phyloP scores from a whole-genome alignment of 2,329 filamentous ascomycete species.

The Tolypocladium sp. region DNA sequence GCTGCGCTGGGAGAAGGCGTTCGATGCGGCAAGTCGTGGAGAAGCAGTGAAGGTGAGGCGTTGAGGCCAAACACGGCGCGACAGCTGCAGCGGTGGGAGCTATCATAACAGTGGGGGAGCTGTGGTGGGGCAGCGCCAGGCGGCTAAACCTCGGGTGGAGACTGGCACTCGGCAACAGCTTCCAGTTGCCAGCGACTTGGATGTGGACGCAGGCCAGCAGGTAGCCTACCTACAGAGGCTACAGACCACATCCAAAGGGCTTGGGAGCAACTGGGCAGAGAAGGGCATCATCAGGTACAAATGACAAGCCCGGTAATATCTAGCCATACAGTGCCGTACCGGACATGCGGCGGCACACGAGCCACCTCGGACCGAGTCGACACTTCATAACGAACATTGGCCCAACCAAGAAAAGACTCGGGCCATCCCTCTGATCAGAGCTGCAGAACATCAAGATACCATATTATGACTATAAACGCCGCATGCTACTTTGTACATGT shows the following conservation, averaged over 20 bases:
- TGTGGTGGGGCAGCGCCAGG: not conserved
- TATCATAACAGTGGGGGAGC: not conserved
- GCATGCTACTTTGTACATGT: not conserved
- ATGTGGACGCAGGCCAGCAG: not conserved
- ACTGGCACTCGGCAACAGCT: not conserved
- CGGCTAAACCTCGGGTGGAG: not conserved
- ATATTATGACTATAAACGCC: not conserved
- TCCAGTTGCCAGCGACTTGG: not conserved
- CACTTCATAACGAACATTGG: not conserved
- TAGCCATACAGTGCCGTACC: not conserved
- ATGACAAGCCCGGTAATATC: not conserved
- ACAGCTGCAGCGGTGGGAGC: not conserved
- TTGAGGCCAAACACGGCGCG: not conserved
- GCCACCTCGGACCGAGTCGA: not conserved
- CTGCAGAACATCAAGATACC: not conserved
- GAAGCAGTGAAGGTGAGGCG: not conserved
- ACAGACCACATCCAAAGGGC: no score
- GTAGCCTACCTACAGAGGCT: no score
- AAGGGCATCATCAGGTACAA: not conserved
- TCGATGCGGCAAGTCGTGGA: not conserved
- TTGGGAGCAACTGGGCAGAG: no score
- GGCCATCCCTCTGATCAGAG: not conserved
- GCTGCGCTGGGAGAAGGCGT: not conserved
- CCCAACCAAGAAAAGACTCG: no score
- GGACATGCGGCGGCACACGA: not conserved